phyloP scores from a whole-genome alignment of 2,329 filamentous ascomycete species.

The Thielaviopsis euricoi region DNA sequence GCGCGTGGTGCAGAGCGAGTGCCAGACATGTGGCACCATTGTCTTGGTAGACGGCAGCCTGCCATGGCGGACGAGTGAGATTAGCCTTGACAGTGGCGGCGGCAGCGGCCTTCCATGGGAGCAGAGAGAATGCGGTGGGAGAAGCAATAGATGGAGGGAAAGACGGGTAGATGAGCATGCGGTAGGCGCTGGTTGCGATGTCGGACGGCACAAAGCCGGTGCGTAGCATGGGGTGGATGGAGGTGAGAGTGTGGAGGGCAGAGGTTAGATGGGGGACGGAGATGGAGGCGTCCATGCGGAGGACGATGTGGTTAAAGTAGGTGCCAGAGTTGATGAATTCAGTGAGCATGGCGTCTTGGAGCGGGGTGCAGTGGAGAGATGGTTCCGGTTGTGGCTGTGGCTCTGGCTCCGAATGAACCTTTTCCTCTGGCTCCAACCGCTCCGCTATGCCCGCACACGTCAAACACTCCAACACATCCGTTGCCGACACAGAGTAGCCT shows the following conservation, averaged over 20 bases:
- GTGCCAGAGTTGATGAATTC: slow-evolving; percentile 52
- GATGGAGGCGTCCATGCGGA: slow-evolving; percentile 28
- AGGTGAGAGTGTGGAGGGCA: slow-evolving; percentile 43
- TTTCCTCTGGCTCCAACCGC: background rate
- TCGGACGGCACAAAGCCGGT: slow-evolving; percentile 50
- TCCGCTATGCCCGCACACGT: slow-evolving; percentile 2
- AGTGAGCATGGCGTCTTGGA: slow-evolving; percentile 66
- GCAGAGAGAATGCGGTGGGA: slow-evolving; percentile 18
- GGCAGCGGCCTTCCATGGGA: slow-evolving; percentile 23
- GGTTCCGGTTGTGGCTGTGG: background rate
- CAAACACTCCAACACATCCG: slow-evolving; percentile 48
- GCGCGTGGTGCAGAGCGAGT: slow-evolving; percentile 53
- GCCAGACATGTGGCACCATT: slow-evolving; percentile 22
- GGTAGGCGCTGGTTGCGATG: background rate
- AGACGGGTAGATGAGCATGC: slow-evolving; percentile 5
- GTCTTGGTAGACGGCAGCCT: slow-evolving; percentile 29
- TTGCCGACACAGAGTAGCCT: slow-evolving; percentile 43
- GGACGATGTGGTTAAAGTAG: slow-evolving; percentile 61
- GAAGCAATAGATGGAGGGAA: background rate
- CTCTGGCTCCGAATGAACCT: background rate
- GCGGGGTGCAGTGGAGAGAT: slow-evolving; percentile 46
- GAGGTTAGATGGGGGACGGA: slow-evolving; percentile 25
- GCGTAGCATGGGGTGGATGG: slow-evolving; percentile 53
- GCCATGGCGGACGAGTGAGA: slow-evolving; percentile 47
- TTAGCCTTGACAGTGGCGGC: slow-evolving; percentile 21